Evolutionary conservation across 192 early-diverging fungal species (phyloP).

Genomic region (Coemansia sp.): DNA sequence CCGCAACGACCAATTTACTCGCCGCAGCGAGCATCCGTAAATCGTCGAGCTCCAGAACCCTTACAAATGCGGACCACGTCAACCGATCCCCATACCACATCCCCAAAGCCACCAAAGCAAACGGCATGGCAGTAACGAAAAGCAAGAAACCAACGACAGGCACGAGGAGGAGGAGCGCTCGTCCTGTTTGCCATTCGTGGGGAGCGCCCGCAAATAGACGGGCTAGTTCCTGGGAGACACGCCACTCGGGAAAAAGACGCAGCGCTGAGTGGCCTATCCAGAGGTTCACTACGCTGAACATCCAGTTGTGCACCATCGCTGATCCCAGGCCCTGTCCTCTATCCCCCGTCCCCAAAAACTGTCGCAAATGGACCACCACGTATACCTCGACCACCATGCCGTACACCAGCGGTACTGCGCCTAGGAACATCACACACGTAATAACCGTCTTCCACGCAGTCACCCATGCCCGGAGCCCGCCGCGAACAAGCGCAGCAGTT

Average conservation of each 20-base stretch:
- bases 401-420: slow-evolving; percentile 22
- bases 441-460: slow-evolving; percentile 7
- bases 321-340: slow-evolving; percentile 6
- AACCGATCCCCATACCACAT: slow-evolving; percentile 22
- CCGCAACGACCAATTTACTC: slow-evolving; percentile 20
- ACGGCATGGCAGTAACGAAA: slow-evolving; percentile 6
- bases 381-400: slow-evolving; percentile 43
- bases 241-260: slow-evolving; percentile 22
- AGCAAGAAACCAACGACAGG: slow-evolving; percentile 16
- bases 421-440: slow-evolving; percentile 20
- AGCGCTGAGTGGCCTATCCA: slow-evolving; percentile 26
- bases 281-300: slow-evolving; percentile 35
- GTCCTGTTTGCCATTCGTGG: slow-evolving; percentile 36
- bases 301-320: slow-evolving; percentile 37
- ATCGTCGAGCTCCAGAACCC: slow-evolving; percentile 15
- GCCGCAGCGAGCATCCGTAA: slow-evolving; percentile 19
- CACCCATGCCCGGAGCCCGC: slow-evolving; percentile 9
- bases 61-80: slow-evolving; percentile 7
- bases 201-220: slow-evolving; percentile 34
- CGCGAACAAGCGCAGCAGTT: slow-evolving; percentile 7
- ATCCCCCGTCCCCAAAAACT: slow-evolving; percentile 1
- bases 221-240: slow-evolving; percentile 12
- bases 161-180: slow-evolving; percentile 23
- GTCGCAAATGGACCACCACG: slow-evolving; percentile 29
- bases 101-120: slow-evolving; percentile 9